phyloP scores from a whole-genome alignment of 495 filamentous ascomycete species.

The Choiromyces venosus region DNA sequence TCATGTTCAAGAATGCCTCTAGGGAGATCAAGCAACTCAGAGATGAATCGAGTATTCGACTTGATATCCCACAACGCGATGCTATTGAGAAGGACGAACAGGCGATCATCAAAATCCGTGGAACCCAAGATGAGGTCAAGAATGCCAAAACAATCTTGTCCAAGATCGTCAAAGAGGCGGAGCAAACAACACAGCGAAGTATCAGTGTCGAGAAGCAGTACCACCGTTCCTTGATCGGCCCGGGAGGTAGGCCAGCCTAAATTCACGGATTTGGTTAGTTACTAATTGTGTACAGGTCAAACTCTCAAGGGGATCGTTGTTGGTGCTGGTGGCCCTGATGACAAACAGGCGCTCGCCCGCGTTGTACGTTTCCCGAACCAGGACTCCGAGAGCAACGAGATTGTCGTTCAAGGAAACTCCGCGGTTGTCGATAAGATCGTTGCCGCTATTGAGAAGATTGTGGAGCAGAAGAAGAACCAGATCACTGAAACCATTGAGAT shows the following conservation, averaged over 20 bases:
- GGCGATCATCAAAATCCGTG: slow-evolving; percentile 82
- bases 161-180: slow-evolving; percentile 75
- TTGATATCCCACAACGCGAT: slow-evolving; percentile 74
- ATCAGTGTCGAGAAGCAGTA: slow-evolving; percentile 86
- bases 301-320: slow-evolving; percentile 82
- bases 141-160: slow-evolving; percentile 82
- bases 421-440: slow-evolving; percentile 85
- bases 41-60: slow-evolving; percentile 71
- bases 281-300: slow-evolving; percentile 58
- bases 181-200: slow-evolving; percentile 74
- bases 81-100: slow-evolving; percentile 51
- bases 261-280: slow-evolving; percentile 10
- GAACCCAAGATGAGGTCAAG: slow-evolving; percentile 81
- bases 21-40: slow-evolving; percentile 86
- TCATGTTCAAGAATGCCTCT: slow-evolving; percentile 82
- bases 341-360: slow-evolving; percentile 69
- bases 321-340: slow-evolving; percentile 81
- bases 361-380: slow-evolving; percentile 85
- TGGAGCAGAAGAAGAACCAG: slow-evolving; percentile 72
- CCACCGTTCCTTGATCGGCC: slow-evolving; percentile 84
- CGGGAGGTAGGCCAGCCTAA: slow-evolving; percentile 61
- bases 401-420: slow-evolving; percentile 76
- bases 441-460: slow-evolving; percentile 68
- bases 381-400: slow-evolving; percentile 71
- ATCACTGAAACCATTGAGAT: slow-evolving; percentile 70